These are phyloP conservation scores for Xylaria flabelliformis DNA, from an alignment of 495 filamentous ascomycete genomes.

Conservation along the genomic window DNA sequence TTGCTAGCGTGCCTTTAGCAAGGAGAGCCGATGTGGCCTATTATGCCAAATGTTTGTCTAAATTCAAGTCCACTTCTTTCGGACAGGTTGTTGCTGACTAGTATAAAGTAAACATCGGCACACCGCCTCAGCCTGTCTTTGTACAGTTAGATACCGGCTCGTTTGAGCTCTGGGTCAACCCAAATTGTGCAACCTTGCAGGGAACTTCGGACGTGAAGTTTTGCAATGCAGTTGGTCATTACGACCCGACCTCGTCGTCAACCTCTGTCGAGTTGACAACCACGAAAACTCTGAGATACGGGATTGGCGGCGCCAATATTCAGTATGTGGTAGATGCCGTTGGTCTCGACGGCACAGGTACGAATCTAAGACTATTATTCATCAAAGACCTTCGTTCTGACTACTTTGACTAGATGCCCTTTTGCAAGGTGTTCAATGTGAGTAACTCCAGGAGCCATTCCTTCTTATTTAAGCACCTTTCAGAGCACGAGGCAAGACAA, in stretches of 20 bases:
- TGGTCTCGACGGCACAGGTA: constrained; percentile 45
- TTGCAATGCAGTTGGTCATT: constrained; percentile 50
- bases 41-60: constrained; percentile 50
- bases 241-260: constrained; percentile 47
- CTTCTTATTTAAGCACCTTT: too few relatives aligned
- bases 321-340: constrained; percentile 54
- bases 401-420: constrained; percentile 34
- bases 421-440: constrained; percentile 46
- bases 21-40: constrained; percentile 58
- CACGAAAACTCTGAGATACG: constrained; percentile 49
- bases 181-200: constrained; percentile 48
- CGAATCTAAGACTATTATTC: not conserved
- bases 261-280: constrained; percentile 38
- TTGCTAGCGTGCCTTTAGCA: constrained; percentile 49
- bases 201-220: constrained; percentile 47
- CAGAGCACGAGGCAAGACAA: too few relatives aligned
- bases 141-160: constrained; percentile 59
- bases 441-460: too few relatives aligned
- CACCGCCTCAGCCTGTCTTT: constrained; percentile 53
- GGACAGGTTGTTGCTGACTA: constrained; percentile 30
- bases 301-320: constrained; percentile 54
- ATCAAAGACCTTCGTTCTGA: not conserved
- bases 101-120: constrained; percentile 53
- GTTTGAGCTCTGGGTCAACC: constrained; percentile 60
- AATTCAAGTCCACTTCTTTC: constrained; percentile 1